Percentiles rank a stretch among this genome's conserved stretches.
Conservation (phyloP, 202 grass and related monocot species). For the Zoysia matrella region DNA sequence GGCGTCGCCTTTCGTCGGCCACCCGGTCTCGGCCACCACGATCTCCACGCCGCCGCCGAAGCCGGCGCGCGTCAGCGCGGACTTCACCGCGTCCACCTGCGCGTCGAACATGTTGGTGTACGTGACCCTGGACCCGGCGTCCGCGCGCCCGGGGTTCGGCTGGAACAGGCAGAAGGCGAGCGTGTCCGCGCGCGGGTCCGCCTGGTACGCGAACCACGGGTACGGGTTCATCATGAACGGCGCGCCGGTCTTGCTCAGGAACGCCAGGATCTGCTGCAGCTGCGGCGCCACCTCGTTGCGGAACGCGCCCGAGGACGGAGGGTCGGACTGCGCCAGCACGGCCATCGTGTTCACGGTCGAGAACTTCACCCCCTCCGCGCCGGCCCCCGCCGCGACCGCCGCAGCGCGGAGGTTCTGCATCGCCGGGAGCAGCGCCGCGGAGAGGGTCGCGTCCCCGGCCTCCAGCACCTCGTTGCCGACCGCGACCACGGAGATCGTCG, state of each 20-base stretch:
- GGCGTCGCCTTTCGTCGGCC: constrained; percentile 77
- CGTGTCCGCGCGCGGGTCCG: constrained; percentile 80
- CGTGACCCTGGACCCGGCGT: constrained; percentile 64
- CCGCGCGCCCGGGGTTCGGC: constrained; percentile 78
- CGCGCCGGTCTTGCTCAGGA: constrained; percentile 71
- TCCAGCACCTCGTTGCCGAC: constrained; percentile 95
- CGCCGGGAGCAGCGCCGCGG: constrained; percentile 78
- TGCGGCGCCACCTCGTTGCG: constrained; percentile 59
- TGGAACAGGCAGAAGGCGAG: constrained; percentile 96
- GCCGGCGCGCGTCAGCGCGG: constrained; percentile 60
- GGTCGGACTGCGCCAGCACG: constrained; percentile 86
- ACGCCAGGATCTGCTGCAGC: constrained; percentile 66
- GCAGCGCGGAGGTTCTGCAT: constrained; percentile 86
- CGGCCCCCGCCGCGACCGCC: constrained; percentile 49
- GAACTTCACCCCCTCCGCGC: constrained; percentile 56
- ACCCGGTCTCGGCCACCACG: constrained; percentile 94
- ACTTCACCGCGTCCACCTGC: constrained; percentile 84
- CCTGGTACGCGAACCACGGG: constrained; percentile 96
- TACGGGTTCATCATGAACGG: constrained; percentile 99
- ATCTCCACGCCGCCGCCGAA: constrained; percentile 60
- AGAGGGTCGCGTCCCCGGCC: constrained; percentile 70
- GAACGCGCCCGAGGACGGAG: constrained; percentile 86
- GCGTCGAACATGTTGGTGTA: constrained; percentile 99
- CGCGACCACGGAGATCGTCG: constrained; percentile 65
- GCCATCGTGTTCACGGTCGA: constrained; percentile 96